A percentile compares a stretch with the other conserved stretches of the same genome.
Conservation (phyloP, 2,329 filamentous ascomycete genomes). For the Aspergillus pseudoglaucus region DNA sequence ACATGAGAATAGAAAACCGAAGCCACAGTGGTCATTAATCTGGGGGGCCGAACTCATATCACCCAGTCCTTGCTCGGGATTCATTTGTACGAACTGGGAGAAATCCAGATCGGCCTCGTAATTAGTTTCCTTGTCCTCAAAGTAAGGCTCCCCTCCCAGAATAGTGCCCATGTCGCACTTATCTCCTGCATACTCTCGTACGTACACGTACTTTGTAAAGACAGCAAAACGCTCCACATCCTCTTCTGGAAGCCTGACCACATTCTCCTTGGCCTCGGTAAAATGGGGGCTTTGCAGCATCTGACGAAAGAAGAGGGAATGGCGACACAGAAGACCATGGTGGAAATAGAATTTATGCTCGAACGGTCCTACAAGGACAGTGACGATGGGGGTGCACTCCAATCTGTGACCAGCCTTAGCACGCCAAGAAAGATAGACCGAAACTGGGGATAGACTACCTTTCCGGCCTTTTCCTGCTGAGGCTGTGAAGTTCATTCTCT, state of each 20-base stretch:
- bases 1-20: constrained; percentile 1
- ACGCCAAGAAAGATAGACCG: not conserved
- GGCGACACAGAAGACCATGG: not conserved
- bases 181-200: constrained; percentile 1
- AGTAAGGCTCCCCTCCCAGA: not conserved
- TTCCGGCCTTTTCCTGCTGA: not conserved
- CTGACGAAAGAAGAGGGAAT: constrained; percentile 3
- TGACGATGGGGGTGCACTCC: not conserved
- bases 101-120: not conserved
- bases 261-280: not conserved
- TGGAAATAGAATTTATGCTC: constrained; percentile 1
- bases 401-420: not conserved
- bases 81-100: not conserved
- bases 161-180: constrained; percentile 1
- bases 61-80: not conserved
- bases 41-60: not conserved
- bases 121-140: not conserved
- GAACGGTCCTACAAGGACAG: not conserved
- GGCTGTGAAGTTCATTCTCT: not conserved
- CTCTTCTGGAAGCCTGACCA: constrained; percentile 3
- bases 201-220: constrained; percentile 5
- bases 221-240: constrained; percentile 2
- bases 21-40: constrained; percentile 2
- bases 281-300: constrained; percentile 1
- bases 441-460: not conserved